Evolutionary conservation across 139 green algal species (phyloP), one percentile per base, ranked within the genome.

Genomic region (Picochlorum sp.): DNA sequence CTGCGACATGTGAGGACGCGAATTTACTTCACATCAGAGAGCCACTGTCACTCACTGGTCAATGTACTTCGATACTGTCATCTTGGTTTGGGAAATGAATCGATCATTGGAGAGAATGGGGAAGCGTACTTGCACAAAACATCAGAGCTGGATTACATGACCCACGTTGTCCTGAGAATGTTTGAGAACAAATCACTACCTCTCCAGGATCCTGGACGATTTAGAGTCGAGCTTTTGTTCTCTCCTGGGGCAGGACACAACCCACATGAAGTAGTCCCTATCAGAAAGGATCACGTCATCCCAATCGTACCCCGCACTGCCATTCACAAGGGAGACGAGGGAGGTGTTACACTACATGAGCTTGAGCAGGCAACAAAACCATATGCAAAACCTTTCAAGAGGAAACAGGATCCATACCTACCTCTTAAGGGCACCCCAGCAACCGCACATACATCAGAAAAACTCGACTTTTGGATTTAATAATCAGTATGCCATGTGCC

Each of bases 1-100:
- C 78, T 95, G 64, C 78, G 92, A n/a, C 92, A 97, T 68, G 92
- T 98, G 49, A 85, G 92, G 56, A 97, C 92, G 8, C 86, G 92
- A 74, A 91, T 98, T 78, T 98, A 98, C 86, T 98, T 97, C 80
- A 98, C 92, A 10, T 92, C 80, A 11, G 90, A 97, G 79, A 87
- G 72, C 2, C 92, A 98, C 74, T 88, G 97, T 61, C 92, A 98
- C 76, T 92, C 87, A 6, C 77, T 98, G 24, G 71, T 98, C 65
- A 98, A 97, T 69, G 85, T 96, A 34, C 77, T 98, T 62, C 82
- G 86, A 30, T 96, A 85, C 71, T 86, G 83, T 65, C 82, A 90
- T 60, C n/a, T 80, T 15, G 71, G 61, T 50, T 8, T 69, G 32
- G 61, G 59, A 7, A 54, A 69, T 44, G 38, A 68, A 37, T n/a